Evolutionary conservation across 306 rosid species (phyloP).

Genomic region (Medicago truncatula): DNA sequence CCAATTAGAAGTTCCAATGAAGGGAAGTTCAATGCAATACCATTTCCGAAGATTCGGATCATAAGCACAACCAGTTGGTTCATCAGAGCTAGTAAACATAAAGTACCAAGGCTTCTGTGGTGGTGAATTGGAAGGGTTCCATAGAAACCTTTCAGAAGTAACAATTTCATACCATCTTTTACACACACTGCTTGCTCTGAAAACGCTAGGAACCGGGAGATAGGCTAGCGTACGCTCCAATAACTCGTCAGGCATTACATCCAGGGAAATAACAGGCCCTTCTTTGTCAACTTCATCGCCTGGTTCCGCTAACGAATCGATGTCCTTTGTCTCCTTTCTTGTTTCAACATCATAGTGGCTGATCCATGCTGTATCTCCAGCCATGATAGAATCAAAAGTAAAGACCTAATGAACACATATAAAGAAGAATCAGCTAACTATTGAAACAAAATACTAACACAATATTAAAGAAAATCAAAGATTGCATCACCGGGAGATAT

Average conservation of each 20-base stretch:
- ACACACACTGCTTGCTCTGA: constrained; percentile 82
- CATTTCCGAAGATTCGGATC: constrained; percentile 87
- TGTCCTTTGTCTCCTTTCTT: constrained; percentile 51
- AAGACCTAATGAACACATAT: constrained; percentile 43
- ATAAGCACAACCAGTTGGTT: constrained; percentile 74
- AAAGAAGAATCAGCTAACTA: not conserved
- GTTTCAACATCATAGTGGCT: constrained; percentile 57
- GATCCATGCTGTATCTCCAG: constrained; percentile 82
- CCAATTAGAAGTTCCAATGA: constrained; percentile 67
- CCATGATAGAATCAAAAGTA: constrained; percentile 57
- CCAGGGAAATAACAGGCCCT: constrained; percentile 58
- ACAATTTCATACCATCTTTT: constrained; percentile 86
- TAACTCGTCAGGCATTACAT: constrained; percentile 77
- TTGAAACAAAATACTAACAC: constrained; percentile 14
- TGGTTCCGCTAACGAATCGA: constrained; percentile 60
- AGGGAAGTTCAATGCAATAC: constrained; percentile 84
- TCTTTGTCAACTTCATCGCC: constrained; percentile 70
- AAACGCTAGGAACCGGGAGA: constrained; percentile 87
- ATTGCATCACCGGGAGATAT: constrained; percentile 26
- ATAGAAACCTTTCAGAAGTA: constrained; percentile 68
- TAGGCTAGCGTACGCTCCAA: constrained; percentile 83
- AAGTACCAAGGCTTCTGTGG: constrained; percentile 94
- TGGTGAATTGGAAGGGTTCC: constrained; percentile 61
- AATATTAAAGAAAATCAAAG: constrained; percentile 19
- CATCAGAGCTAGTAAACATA: constrained; percentile 86